Conservation (phyloP, 106 monocot genomes). For the Dendrobium nobile region DNA sequence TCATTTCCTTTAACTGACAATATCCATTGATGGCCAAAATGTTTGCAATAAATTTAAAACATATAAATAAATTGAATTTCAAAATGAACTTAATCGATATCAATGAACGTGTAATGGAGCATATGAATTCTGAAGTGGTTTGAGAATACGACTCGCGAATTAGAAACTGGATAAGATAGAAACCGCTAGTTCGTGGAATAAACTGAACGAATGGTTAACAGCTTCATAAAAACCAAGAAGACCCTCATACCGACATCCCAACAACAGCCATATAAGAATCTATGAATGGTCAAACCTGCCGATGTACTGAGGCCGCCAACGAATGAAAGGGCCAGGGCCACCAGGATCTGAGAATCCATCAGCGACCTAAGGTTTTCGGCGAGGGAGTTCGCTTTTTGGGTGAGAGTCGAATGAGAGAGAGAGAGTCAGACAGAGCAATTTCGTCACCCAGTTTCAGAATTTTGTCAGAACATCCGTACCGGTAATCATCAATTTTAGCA, state of each 20-base stretch:
- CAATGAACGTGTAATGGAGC: background rate
- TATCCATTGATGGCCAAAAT: background rate
- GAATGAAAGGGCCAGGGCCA: conserved; percentile 86
- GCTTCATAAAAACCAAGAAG: background rate
- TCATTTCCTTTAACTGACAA: background rate
- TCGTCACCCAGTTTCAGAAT: no score
- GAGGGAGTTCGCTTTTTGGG: background rate
- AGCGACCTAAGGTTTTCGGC: conserved; percentile 1
- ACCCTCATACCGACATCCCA: no score
- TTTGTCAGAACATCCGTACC: no score
- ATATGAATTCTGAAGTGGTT: background rate
- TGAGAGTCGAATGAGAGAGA: background rate
- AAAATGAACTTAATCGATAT: background rate
- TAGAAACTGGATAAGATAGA: background rate
- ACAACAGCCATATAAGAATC: background rate
- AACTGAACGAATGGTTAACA: background rate
- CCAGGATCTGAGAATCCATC: conserved; percentile 72
- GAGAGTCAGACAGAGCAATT: background rate
- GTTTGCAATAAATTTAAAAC: background rate
- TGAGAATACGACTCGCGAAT: background rate
- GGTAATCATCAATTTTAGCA: no score
- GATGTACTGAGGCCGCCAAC: conserved; percentile 94
- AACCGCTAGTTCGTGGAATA: background rate
- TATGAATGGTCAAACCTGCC: conserved; percentile 29
- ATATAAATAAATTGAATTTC: background rate